Evolutionary conservation across 371 early-diverging fungal genomes (phyloP), one percentile per base, ranked within the genome.

Genomic region (Synchytrium microbalum): DNA sequence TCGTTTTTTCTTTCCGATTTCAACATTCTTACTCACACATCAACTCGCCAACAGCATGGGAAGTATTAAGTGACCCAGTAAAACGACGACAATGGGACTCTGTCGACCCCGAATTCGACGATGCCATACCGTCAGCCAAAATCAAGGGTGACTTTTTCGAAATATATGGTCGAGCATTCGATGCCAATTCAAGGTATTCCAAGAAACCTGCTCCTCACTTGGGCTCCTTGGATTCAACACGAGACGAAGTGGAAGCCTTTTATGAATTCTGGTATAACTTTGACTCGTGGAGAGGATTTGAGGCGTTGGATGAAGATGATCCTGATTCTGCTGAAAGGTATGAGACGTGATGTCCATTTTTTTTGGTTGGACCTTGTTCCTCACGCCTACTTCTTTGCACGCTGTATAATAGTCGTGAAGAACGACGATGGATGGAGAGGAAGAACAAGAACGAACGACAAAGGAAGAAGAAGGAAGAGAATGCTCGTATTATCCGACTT

Each of bases 241-340:
- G 88, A 67, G 91, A 88, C 64, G 86, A 88, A 28, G 92, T 97
- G 32, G 96, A 97, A 69, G 66, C 64, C 24, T 99, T 99, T 81
- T 99, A 99, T 77, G 86, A 89, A 61, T 98, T 94, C 75, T 99
- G 93, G 90, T 54, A 54, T 24, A 69, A 68, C 71, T 91, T 98
- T 69, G 95, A 98, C 67, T 95, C 96, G 46, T 96, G 94, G 95
- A 83, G 99, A 69, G 84, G 92, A 23, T 99, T 98, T 69, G 99
- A 99, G 82, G 90, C 89, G 80, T 76, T 92, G 59, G 98, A 97
- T 73, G 93, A 99, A 83, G 96, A 98, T 74, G 95, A 91, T 69
- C 86, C 85, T 64, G 93, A 92, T 61, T 84, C 82, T 60, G 87
- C 87, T 31, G 93, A 93, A 54, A 72, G 67, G 72, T 72, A 33